Percentiles rank a stretch among this genome's conserved stretches.
Evolutionary conservation across 2,329 filamentous ascomycete genomes (phyloP).

Genomic region (Phaeosphaeria sp.): DNA sequence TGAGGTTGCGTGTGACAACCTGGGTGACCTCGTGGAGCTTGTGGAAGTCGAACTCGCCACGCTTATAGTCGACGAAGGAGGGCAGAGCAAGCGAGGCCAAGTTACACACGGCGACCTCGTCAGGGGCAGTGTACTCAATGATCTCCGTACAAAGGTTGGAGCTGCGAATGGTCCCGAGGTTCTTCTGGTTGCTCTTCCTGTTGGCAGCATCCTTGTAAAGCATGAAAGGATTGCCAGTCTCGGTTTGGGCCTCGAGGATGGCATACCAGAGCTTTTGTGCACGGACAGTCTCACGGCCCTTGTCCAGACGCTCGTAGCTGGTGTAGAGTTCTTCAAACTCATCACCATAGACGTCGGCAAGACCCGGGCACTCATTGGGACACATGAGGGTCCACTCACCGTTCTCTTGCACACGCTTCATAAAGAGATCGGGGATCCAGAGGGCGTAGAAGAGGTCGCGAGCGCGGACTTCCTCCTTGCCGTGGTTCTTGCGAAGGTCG

Average conservation of each 20-base stretch:
- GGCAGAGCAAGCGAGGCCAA: conserved; percentile 92
- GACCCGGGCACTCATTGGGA: conserved; percentile 91
- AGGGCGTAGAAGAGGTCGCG: conserved; percentile 97
- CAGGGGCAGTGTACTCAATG: conserved; percentile 93
- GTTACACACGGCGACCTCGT: conserved; percentile 99
- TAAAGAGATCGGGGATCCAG: conserved; percentile 99
- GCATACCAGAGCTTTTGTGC: conserved; percentile 99
- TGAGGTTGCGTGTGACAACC: conserved; percentile 92
- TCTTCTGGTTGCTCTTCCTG: conserved; percentile 99
- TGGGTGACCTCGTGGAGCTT: conserved; percentile 95
- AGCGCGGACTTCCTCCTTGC: conserved; percentile 96
- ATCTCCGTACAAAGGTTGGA: conserved; percentile 99
- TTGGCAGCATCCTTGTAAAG: conserved; percentile 99
- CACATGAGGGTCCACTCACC: conserved; percentile 98
- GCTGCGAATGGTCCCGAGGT: conserved; percentile 96
- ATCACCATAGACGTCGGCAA: conserved; percentile 96
- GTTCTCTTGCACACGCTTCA: conserved; percentile 99
- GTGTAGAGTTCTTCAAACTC: conserved; percentile 96
- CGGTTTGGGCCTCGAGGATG: conserved; percentile 96
- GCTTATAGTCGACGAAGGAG: conserved; percentile 85
- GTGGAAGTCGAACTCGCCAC: conserved; percentile 90
- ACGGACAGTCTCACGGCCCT: conserved; percentile 89
- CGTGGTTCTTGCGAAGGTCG: conserved; percentile 98
- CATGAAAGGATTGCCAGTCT: conserved; percentile 99
- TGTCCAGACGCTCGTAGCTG: conserved; percentile 83